Conservation (phyloP, 2,329 filamentous ascomycete species). For the Neonectria coccinea region DNA sequence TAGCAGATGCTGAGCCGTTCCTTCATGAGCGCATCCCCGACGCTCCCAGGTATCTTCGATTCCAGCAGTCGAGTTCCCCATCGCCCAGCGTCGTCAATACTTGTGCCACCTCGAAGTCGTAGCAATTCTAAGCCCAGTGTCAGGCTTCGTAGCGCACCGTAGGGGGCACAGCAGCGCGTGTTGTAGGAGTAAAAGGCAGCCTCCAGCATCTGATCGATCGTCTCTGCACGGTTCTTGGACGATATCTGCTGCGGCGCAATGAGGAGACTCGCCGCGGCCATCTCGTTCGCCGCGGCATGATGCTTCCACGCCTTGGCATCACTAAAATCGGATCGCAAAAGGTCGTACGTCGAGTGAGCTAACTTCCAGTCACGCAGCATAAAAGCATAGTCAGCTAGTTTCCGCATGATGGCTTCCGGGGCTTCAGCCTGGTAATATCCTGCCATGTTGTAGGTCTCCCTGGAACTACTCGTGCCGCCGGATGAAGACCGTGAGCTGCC, state of each 20-base stretch:
- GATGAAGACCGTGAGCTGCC: slow-evolving; percentile 71
- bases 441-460: slow-evolving; percentile 80
- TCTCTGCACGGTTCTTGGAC: slow-evolving; percentile 82
- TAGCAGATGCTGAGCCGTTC: slow-evolving; percentile 91
- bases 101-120: slow-evolving; percentile 80
- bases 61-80: slow-evolving; percentile 89
- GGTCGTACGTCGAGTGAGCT: slow-evolving; percentile 90
- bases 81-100: slow-evolving; percentile 85
- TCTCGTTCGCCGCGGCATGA: slow-evolving; percentile 93
- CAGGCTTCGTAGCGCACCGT: slow-evolving; percentile 83
- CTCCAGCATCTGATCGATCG: slow-evolving; percentile 87
- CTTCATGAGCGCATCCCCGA: slow-evolving; percentile 85
- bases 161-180: slow-evolving; percentile 82
- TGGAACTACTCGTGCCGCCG: slow-evolving; percentile 61
- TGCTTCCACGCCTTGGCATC: slow-evolving; percentile 98
- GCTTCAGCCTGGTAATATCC: slow-evolving; percentile 88
- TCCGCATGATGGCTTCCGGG: slow-evolving; percentile 91
- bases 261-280: slow-evolving; percentile 87
- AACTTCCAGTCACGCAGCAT: slow-evolving; percentile 98
- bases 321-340: slow-evolving; percentile 87
- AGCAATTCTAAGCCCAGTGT: slow-evolving; percentile 84
- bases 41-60: slow-evolving; percentile 75
- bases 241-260: slow-evolving; percentile 78
- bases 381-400: slow-evolving; percentile 93
- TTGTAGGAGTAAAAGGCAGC: slow-evolving; percentile 93